Conservation (phyloP, 495 filamentous ascomycete genomes). For the Penicillium goetzii region DNA sequence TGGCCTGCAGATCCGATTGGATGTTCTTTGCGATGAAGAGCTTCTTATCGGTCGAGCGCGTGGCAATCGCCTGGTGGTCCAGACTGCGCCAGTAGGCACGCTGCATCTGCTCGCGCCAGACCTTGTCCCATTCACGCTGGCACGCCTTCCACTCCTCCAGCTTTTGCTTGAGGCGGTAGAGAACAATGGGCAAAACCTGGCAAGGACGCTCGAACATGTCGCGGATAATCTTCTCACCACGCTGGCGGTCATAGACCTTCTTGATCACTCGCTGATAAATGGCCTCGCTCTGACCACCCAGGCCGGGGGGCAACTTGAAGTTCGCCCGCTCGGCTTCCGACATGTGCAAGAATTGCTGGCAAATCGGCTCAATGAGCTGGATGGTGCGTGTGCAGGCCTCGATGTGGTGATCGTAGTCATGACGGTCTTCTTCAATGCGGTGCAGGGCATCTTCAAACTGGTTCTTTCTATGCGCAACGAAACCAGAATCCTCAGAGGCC, state of each 20-base stretch:
- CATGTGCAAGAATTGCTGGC: constrained; percentile 81
- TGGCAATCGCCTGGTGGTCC: constrained; percentile 89
- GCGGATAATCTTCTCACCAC: constrained; percentile 77
- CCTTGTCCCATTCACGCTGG: constrained; percentile 97
- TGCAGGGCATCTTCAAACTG: constrained; percentile 89
- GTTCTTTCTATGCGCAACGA: constrained; percentile 97
- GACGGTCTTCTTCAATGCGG: constrained; percentile 95
- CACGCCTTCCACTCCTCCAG: constrained; percentile 96
- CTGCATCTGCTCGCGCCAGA: constrained; percentile 94
- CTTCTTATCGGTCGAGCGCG: constrained; percentile 83
- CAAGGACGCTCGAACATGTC: constrained; percentile 82
- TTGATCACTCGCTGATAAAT: constrained; percentile 96
- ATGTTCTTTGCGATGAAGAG: constrained; percentile 85
- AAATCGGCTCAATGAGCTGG: constrained; percentile 91
- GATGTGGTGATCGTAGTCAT: constrained; percentile 98
- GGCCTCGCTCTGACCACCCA: constrained; percentile 91
- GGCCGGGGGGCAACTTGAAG: constrained; percentile 77
- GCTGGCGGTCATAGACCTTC: constrained; percentile 93
- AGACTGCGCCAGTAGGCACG: constrained; percentile 92
- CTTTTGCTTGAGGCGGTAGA: constrained; percentile 87
- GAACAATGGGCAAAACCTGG: constrained; percentile 80
- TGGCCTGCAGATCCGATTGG: constrained; percentile 80
- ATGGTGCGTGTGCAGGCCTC: constrained; percentile 92
- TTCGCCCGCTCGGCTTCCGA: constrained; percentile 65
- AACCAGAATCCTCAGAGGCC: constrained; percentile 98